Conservation (phyloP, 305 asterid genomes). For the Fraxinus ornus region DNA sequence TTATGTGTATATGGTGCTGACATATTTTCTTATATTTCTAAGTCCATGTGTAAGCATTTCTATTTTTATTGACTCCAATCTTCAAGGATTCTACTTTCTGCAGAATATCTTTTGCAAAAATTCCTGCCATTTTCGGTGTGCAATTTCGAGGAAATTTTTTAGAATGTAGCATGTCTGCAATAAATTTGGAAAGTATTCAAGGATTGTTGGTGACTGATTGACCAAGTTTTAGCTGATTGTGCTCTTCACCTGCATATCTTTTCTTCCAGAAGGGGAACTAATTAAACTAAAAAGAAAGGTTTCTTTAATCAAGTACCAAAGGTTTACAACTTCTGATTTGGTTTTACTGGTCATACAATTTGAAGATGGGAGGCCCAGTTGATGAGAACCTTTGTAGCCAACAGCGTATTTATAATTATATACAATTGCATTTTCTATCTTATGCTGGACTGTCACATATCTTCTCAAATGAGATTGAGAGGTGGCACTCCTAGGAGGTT, state of each 20-base stretch:
- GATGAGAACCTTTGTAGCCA: background rate
- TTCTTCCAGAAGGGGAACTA: background rate
- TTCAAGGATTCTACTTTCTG: background rate
- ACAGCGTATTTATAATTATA: background rate
- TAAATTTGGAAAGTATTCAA: background rate
- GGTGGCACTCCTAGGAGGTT: background rate
- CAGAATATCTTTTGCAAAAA: background rate
- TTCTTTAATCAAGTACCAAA: background rate
- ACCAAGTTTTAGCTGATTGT: background rate
- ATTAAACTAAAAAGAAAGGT: background rate
- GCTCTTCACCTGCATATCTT: background rate
- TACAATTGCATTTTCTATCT: background rate
- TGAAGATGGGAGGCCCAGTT: background rate
- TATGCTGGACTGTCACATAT: background rate
- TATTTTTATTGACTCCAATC: background rate
- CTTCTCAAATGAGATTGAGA: background rate
- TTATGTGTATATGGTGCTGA: background rate
- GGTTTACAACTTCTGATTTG: background rate
- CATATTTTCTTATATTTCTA: background rate
- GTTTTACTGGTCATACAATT: background rate
- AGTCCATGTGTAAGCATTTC: background rate
- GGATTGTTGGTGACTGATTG: background rate
- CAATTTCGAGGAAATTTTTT: background rate
- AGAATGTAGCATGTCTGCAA: background rate
- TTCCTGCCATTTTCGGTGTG: background rate